Evolutionary conservation across 1,139 yeast species (phyloP).

Genomic region (Sugiyamaella neomexicana): DNA sequence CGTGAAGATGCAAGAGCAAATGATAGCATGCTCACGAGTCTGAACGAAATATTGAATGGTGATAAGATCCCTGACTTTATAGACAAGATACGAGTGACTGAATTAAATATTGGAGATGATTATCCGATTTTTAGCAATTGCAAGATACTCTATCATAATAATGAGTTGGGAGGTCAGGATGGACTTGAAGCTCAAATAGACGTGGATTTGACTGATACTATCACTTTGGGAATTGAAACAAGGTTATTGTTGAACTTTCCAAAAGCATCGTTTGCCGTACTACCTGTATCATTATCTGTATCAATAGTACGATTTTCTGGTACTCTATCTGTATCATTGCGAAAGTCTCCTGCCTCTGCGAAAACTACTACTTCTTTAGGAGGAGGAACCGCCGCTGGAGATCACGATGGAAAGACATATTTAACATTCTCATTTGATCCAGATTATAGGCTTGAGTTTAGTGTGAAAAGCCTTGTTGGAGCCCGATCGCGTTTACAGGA

Average conservation of each 20-base stretch:
- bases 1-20: constrained; percentile 81
- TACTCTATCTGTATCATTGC: constrained; percentile 76
- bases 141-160: constrained; percentile 51
- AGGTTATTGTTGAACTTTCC: constrained; percentile 81
- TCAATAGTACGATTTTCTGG: constrained; percentile 94
- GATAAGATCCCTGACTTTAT: constrained; percentile 74
- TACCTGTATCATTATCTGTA: constrained; percentile 81
- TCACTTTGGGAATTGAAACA: constrained; percentile 88
- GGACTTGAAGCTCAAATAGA: constrained; percentile 82
- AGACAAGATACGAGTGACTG: constrained; percentile 76
- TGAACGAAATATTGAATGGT: constrained; percentile 54
- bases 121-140: constrained; percentile 95
- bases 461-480: constrained; percentile 83
- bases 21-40: constrained; percentile 78
- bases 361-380: constrained; percentile 29
- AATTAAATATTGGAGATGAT: constrained; percentile 90
- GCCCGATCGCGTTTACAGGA: constrained; percentile 90
- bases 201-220: constrained; percentile 85
- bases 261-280: constrained; percentile 69
- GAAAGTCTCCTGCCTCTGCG: constrained; percentile 30
- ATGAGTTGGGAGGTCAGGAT: constrained; percentile 40
- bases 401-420: constrained; percentile 48
- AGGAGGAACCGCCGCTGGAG: neutral
- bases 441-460: constrained; percentile 83
- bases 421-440: constrained; percentile 88